phyloP scores from a whole-genome alignment of 306 rosid genomes.

The Citrullus colocynthis region DNA sequence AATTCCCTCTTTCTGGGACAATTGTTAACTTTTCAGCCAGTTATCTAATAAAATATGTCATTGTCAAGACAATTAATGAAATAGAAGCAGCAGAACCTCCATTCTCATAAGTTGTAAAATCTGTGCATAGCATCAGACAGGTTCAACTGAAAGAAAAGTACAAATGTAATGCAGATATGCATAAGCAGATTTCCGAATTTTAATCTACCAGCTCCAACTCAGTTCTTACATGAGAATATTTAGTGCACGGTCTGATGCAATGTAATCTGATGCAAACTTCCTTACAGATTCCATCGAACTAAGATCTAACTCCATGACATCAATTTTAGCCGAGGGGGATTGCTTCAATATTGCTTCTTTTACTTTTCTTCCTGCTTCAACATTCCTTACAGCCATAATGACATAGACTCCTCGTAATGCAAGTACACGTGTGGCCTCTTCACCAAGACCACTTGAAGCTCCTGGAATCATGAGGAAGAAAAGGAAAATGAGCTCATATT shows the following conservation, averaged over 20 bases:
- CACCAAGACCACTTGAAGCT: slow-evolving; percentile 68
- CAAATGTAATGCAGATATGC: neutral
- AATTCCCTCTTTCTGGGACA: neutral
- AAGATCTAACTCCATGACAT: slow-evolving; percentile 64
- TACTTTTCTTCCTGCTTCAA: slow-evolving; percentile 30
- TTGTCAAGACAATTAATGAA: neutral
- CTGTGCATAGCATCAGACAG: neutral
- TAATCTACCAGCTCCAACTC: neutral
- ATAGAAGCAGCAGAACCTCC: neutral
- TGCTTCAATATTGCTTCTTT: slow-evolving; percentile 36
- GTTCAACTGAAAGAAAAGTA: neutral
- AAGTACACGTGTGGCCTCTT: slow-evolving; percentile 46
- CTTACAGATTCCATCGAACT: slow-evolving; percentile 51
- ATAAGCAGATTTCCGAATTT: neutral
- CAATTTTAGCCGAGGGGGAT: slow-evolving; percentile 39
- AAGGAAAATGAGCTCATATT: neutral
- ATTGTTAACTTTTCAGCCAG: neutral
- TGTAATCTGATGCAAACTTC: slow-evolving; percentile 51
- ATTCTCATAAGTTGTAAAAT: neutral
- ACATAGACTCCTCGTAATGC: slow-evolving; percentile 60
- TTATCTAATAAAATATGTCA: neutral
- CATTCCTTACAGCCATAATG: slow-evolving; percentile 70
- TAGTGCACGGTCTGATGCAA: slow-evolving; percentile 34
- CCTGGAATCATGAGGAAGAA: slow-evolving; percentile 29
- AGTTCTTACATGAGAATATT: slow-evolving; percentile 45